Base-by-base conservation (phyloP, 768 basidiomycete species). In the Suillus luteus region DNA sequence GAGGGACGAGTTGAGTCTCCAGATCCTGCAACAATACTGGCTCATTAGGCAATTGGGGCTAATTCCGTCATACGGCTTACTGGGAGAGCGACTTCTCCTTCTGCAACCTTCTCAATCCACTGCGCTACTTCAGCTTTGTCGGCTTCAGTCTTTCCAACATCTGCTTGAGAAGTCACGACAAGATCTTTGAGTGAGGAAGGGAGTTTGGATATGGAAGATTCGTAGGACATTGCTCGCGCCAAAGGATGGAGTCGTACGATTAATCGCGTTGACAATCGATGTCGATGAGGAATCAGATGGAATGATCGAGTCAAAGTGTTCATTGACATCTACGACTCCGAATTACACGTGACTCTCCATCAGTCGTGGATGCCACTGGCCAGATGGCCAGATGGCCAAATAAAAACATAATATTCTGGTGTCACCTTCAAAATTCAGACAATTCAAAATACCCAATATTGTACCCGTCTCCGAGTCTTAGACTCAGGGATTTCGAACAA, bases 91-190 rank as follows among this genome's bases (percentile, higher is more conserved):
- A 87, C 67, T 60, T 84, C 81, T 27, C 82, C 81, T 63, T 78
- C 73, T 14, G 78, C 81, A 24, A 87, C 82, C 72, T 85, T 90
- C 65, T 86, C 85, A 68, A 93, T 85, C 91, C 92, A 94, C 64
- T 76, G 78, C 27, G 79, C 71, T 35, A 94, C 85, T 69, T 91
- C 88, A 54, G 79, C 76, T 75, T 85, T 79, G 70, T 91, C 89
- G 66, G 81, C 78, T 68, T 88, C 86, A 22, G 82, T 81, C 68
- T 79, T 81, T 24, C 90, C 91, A 52, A 82, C 65, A 55, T 80
- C 74, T 54, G 62, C 69, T 55, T 72, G 71, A 6, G 77, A 72
- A 41, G 68, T 76, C 17, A 70, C 62, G 55, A 92, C 85, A 31
- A 93, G 83, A 49, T 87, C 85, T 70, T 81, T 85, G 41, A 87